phyloP scores from a whole-genome alignment of 257 asterid species.

The Jasminum sambac region DNA sequence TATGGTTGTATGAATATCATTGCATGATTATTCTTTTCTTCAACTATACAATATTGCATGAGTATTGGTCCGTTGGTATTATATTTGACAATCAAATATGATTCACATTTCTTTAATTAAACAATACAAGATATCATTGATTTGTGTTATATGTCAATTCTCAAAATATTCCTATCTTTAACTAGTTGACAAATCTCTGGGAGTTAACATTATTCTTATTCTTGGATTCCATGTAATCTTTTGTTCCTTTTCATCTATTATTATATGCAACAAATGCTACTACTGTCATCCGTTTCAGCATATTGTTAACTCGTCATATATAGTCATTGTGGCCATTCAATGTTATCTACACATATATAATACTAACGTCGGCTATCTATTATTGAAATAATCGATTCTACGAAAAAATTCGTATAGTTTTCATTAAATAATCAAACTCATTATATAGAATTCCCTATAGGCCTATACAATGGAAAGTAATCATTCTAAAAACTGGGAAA shows the following conservation, averaged over 20 bases:
- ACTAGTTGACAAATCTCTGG: constrained; percentile 21
- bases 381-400: too few species aligned
- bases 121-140: constrained; percentile 10
- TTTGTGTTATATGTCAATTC: constrained; percentile 7
- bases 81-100: background rate
- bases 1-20: too few species aligned
- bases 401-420: too few species aligned
- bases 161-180: constrained; percentile 8
- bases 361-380: too few species aligned
- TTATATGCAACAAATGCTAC: background rate
- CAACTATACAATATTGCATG: background rate
- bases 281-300: background rate
- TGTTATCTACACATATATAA: too few species aligned
- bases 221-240: constrained; percentile 23
- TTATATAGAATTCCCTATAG: too few species aligned
- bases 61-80: background rate
- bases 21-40: too few species aligned
- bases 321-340: too few species aligned
- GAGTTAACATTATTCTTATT: constrained; percentile 23
- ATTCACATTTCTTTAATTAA: background rate
- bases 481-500: too few species aligned
- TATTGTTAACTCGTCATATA: background rate
- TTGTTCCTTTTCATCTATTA: constrained; percentile 7
- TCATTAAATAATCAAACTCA: too few species aligned
- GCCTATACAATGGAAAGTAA: too few species aligned